Evolutionary conservation across 2,329 filamentous ascomycete genomes (phyloP), one percentile per base, ranked within the genome.

Genomic region (Penicillium sp.): DNA sequence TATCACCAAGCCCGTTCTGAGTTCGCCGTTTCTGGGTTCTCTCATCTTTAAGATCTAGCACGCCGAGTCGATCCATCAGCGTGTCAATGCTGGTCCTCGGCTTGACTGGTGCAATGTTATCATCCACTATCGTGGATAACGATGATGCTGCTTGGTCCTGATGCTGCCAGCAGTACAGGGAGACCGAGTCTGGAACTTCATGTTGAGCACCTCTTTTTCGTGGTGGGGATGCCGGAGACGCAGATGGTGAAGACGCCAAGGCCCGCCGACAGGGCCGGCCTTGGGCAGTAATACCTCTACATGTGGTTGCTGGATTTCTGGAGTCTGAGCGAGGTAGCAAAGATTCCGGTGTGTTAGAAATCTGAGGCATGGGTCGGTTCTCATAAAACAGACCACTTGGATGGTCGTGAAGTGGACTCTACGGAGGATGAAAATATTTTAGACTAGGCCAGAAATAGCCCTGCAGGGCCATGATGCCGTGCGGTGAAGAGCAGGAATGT

Each of bases 121-220:
- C 55, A 46, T 41, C 59, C 5, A 77, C 27, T 27, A 55, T 21
- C 13, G 29, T 43, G 0, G 55, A 53, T 10, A 61, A 53, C 7
- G 54, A 54, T 8, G 62, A 53, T 8, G 21, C 71, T 3, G 91
- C 91, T 74, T 99, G 95, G 56, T 95, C 91, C 71, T 90, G 93
- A 78, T 99, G 95, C 73, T 97, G 92, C 89, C 90, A 96, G 80
- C 93, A 98, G 77, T 92, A 97, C 49, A 88, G 83, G 61, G 59
- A 73, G 43, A 63, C 67, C 37, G 65, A 70, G 56, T 68, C 71
- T 57, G 61, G 64, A 27, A 64, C 61, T 45, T 68, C 55, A 50
- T 58, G 37, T 48, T 51, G 65, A 53, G 26, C 70, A 53, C 58
- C 62, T 53, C 37, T 60, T 58, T 66, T 69, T 71, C 51, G 57